Percentiles rank a stretch among this genome's conserved stretches.
These are phyloP conservation scores for Exophiala dermatitidis DNA, from an alignment of 2,329 filamentous ascomycete genomes.

Conservation along the genomic window DNA sequence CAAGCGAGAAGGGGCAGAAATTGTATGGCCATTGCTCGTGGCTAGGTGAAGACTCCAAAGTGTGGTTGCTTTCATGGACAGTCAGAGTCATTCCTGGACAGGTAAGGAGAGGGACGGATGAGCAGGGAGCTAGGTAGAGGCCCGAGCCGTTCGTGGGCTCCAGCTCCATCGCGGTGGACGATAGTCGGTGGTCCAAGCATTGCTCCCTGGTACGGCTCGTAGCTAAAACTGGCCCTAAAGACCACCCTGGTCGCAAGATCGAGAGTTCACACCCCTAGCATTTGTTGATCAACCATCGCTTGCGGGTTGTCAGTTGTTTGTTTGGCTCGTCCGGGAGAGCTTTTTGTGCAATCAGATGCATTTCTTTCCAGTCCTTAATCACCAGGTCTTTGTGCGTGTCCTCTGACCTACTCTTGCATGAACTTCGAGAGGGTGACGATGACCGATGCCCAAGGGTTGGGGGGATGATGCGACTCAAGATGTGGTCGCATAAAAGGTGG, in stretches of 20 bases:
- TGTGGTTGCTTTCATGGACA: not conserved
- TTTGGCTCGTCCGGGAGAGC: no score
- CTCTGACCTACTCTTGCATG: not conserved
- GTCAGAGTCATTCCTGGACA: not conserved
- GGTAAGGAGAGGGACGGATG: not conserved
- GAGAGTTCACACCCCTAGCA: not conserved
- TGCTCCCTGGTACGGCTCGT: not conserved
- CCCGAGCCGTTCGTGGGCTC: conserved; percentile 5
- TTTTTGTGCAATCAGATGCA: no score
- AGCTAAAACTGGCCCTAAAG: not conserved
- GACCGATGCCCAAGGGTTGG: not conserved
- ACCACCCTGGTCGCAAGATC: not conserved
- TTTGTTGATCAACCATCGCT: not conserved
- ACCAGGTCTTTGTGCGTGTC: not conserved
- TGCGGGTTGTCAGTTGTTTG: not conserved
- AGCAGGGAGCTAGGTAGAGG: conserved; percentile 4
- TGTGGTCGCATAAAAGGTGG: conserved; percentile 18
- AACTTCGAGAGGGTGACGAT: not conserved
- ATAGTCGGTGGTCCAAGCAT: not conserved
- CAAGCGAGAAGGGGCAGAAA: no score
- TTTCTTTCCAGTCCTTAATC: no score
- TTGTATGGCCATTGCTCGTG: no score
- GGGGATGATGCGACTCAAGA: conserved; percentile 18
- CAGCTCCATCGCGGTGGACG: not conserved
- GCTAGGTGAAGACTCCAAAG: not conserved